Evolutionary conservation across 2,329 filamentous ascomycete species (phyloP).

Genomic region (Trichoderma sp.): DNA sequence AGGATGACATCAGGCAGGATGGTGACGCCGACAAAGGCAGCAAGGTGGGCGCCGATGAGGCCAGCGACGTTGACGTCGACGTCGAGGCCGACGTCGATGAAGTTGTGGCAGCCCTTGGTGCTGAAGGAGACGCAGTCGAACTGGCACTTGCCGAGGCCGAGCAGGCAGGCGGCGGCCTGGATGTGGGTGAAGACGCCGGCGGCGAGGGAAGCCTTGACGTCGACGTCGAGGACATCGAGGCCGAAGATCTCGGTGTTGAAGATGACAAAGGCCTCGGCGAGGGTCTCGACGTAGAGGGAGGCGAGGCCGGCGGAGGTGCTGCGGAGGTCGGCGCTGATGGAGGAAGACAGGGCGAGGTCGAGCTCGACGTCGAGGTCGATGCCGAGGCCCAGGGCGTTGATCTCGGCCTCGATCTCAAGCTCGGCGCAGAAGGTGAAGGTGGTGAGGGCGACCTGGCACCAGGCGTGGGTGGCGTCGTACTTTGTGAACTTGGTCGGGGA

Average conservation of each 20-base stretch:
- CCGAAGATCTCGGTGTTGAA: conserved; percentile 45
- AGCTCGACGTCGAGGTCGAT: conserved; percentile 34
- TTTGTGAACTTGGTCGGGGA: conserved; percentile 42
- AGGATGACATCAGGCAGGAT: conserved; percentile 40
- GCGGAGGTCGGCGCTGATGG: conserved; percentile 40
- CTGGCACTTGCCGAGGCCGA: conserved; percentile 41
- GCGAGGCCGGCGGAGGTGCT: conserved; percentile 39
- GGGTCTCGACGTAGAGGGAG: conserved; percentile 40
- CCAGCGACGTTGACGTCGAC: conserved; percentile 38
- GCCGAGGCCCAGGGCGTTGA: conserved; percentile 34
- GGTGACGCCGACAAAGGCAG: conserved; percentile 39
- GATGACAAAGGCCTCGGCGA: conserved; percentile 40
- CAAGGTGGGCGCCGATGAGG: conserved; percentile 33
- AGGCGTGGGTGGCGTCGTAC: conserved; percentile 41
- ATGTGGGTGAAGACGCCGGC: conserved; percentile 35
- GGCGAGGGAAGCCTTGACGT: conserved; percentile 36
- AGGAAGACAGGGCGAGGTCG: conserved; percentile 29
- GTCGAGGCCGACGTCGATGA: conserved; percentile 42
- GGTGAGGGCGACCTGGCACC: conserved; percentile 42
- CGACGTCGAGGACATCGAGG: conserved; percentile 35
- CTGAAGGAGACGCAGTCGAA: conserved; percentile 46
- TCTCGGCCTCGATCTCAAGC: conserved; percentile 37
- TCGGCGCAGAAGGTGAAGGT: conserved; percentile 42
- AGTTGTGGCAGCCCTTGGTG: conserved; percentile 45
- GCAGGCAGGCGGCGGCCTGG: conserved; percentile 36